Percentiles rank a stretch among this genome's conserved stretches.
Conservation (phyloP, 805 yeast species). For the Monosporozyma unispora region DNA sequence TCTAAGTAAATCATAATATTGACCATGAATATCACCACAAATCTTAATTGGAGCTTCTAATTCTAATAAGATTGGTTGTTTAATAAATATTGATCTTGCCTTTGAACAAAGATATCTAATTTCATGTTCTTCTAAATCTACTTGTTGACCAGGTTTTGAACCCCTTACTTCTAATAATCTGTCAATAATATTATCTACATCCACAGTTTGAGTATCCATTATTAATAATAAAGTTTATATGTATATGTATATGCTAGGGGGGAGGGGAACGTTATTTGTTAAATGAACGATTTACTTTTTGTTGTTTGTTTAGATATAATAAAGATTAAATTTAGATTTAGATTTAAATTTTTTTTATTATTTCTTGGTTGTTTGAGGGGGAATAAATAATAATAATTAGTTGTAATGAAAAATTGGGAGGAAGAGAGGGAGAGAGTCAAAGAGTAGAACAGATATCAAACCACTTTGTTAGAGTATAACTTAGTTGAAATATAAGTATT, state of each 20-base stretch:
- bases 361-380: too few species aligned
- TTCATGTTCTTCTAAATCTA: slow-evolving; percentile 85
- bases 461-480: too few species aligned
- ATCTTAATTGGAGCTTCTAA: slow-evolving; percentile 94
- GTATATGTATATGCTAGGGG: slow-evolving; percentile 2
- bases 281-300: too few species aligned
- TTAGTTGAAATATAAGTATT: too few species aligned
- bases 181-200: slow-evolving; percentile 93
- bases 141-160: slow-evolving; percentile 96
- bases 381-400: too few species aligned
- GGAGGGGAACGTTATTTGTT: too few species aligned
- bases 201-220: slow-evolving; percentile 65
- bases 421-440: too few species aligned
- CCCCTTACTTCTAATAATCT: slow-evolving; percentile 96
- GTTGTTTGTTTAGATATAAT: too few species aligned
- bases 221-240: not conserved
- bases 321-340: too few species aligned
- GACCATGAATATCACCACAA: slow-evolving; percentile 97
- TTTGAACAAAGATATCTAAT: slow-evolving; percentile 92
- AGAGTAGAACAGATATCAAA: too few species aligned
- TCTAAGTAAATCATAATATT: slow-evolving; percentile 90
- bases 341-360: too few species aligned
- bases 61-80: slow-evolving; percentile 91
- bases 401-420: too few species aligned
- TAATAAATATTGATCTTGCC: slow-evolving; percentile 96